phyloP scores from a whole-genome alignment of 148 eudicot genomes.

The Fagopyrum esculentum region DNA sequence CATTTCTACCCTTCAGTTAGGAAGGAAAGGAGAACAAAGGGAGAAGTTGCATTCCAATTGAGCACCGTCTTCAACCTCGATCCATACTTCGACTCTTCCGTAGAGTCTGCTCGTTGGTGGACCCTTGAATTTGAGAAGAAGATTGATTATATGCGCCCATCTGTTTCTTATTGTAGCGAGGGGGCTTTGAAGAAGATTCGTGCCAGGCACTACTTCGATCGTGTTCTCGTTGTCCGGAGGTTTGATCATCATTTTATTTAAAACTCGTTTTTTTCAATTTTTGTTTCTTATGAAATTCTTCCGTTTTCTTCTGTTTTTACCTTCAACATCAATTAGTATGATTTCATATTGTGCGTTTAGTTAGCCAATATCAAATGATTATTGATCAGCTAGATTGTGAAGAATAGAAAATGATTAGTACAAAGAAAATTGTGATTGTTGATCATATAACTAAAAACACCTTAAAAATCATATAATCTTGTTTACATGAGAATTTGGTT shows the following conservation, averaged over 20 bases:
- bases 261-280: not conserved
- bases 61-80: conserved; percentile 51
- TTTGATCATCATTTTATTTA: conserved; percentile 4
- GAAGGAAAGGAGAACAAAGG: not conserved
- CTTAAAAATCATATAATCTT: not conserved
- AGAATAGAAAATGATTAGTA: not conserved
- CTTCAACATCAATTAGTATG: not conserved
- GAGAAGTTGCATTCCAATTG: not conserved
- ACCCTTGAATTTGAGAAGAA: conserved; percentile 49
- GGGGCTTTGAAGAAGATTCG: conserved; percentile 57
- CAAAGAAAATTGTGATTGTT: not conserved
- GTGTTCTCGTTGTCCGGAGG: conserved; percentile 64
- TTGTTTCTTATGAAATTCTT: not conserved
- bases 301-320: not conserved
- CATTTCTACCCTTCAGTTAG: not conserved
- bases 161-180: conserved; percentile 45
- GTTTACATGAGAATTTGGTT: not conserved
- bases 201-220: conserved; percentile 76
- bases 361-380: not conserved
- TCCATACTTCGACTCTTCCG: conserved; percentile 41
- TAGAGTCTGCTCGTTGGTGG: conserved; percentile 77
- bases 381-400: not conserved
- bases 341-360: not conserved
- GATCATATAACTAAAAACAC: not conserved
- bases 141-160: conserved; percentile 59